Evolutionary conservation across 495 filamentous ascomycete genomes (phyloP).

Genomic region (Xylaria scruposa): DNA sequence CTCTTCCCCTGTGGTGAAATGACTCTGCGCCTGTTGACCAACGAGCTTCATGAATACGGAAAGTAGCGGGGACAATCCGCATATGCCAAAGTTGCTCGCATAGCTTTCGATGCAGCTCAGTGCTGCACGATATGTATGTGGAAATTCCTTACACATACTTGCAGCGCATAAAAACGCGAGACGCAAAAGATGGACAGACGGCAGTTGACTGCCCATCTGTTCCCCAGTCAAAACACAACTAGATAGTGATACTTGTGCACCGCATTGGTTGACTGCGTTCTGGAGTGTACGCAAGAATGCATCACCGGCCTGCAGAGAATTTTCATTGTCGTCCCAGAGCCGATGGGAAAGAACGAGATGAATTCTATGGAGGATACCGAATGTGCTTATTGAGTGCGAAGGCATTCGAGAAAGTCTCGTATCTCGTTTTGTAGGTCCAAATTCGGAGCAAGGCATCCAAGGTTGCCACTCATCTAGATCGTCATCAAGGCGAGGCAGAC

Average conservation of each 20-base stretch:
- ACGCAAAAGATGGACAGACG: slow-evolving; percentile 23
- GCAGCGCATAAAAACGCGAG: slow-evolving; percentile 10
- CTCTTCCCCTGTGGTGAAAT: slow-evolving; percentile 42
- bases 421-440: slow-evolving; percentile 16
- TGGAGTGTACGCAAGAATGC: slow-evolving; percentile 12
- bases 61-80: slow-evolving; percentile 23
- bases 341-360: slow-evolving; percentile 18
- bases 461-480: slow-evolving; percentile 77
- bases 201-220: slow-evolving; percentile 11
- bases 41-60: slow-evolving; percentile 16
- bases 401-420: slow-evolving; percentile 10
- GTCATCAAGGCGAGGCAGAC: slow-evolving; percentile 63
- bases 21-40: neutral
- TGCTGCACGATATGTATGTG: neutral
- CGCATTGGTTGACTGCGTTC: slow-evolving; percentile 12
- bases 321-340: slow-evolving; percentile 7
- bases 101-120: slow-evolving; percentile 21
- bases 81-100: slow-evolving; percentile 17
- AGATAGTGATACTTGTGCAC: slow-evolving; percentile 1
- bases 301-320: slow-evolving; percentile 1
- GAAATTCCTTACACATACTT: neutral
- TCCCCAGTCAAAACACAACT: slow-evolving; percentile 17
- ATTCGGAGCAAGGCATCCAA: slow-evolving; percentile 51
- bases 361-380: slow-evolving; percentile 18
- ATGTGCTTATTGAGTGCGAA: slow-evolving; percentile 21